Base-by-base conservation (phyloP, 257 asterid genomes). In the Datura wrightii region DNA sequence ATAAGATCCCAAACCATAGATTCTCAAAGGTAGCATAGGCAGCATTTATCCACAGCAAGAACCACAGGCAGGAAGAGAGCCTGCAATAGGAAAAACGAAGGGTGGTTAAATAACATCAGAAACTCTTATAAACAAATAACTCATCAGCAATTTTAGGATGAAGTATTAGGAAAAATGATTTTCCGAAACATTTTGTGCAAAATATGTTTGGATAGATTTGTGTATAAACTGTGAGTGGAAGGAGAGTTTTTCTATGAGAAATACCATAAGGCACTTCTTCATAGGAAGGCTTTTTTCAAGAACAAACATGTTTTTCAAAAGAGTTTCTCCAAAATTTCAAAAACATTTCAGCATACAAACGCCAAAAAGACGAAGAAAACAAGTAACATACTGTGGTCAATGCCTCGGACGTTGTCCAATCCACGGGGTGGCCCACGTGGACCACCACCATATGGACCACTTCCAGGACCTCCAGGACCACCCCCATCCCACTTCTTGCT, bases 401-500 rank as follows among this genome's bases (percentile, higher is more conserved):
- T 91, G 79, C 98, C 98, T 81, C 95, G 93, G 81, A 39, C 42
- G 4, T 39, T 39, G 4, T 39, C 42, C 42, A 39, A 39, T 39
- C 42, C 42, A 39, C 42, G 42, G 37, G 98, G 97, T 9, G 97
- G 97, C 37, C 98, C 96, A 65, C 97, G 95, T 74, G 98, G 97
- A 82, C 99, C 98, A 70, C 98, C 92, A 58, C 98, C 99, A 69
- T 90, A 88, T 8, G 97, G 97, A 83, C 99, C 99, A 65, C 90
- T 88, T 87, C 98, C 98, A 8, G 98, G 97, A 48, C 98, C 98
- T 44, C 98, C 98, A 1, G 99, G 97, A 63, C 98, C 97, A 52
- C 97, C 97, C 58, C 98, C 99, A 55, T 92, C 97, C 98, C 96
- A 97, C 90, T 97, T 97, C 97, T 97, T 97, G 88, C 95, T 90